Percentiles rank a stretch among this genome's conserved stretches.
Conservation (phyloP, 2,329 filamentous ascomycete species). For the Penicillium hesseltinei region DNA sequence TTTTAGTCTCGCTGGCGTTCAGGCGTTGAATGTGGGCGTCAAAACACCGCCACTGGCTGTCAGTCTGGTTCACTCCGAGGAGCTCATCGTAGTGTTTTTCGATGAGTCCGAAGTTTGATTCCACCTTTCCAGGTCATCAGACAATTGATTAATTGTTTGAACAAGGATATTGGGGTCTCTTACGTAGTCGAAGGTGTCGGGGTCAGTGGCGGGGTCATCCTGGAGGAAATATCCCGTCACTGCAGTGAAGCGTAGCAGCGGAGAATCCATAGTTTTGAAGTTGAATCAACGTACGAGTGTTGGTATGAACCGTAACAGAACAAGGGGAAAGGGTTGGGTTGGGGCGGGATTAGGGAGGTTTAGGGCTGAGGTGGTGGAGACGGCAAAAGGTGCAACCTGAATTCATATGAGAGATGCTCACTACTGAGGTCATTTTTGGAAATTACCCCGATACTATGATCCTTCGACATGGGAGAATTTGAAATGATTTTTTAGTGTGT, state of each 20-base stretch:
- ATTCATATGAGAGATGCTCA: not conserved
- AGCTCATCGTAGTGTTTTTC: slow-evolving; percentile 40
- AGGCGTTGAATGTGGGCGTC: slow-evolving; percentile 47
- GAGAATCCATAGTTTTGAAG: not conserved
- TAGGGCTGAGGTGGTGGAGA: slow-evolving; percentile 9
- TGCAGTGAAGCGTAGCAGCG: slow-evolving; percentile 38
- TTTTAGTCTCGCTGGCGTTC: slow-evolving; percentile 41
- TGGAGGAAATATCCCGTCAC: slow-evolving; percentile 52
- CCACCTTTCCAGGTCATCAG: slow-evolving; percentile 27
- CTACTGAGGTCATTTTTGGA: not conserved
- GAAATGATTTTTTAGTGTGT: not conserved
- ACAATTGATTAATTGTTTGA: not conserved
- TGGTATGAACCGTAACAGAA: not conserved
- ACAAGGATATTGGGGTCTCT: slow-evolving; percentile 3
- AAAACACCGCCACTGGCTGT: slow-evolving; percentile 58
- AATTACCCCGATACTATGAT: not conserved
- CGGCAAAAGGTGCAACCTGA: not conserved
- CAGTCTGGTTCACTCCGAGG: not conserved
- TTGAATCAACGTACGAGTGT: not conserved
- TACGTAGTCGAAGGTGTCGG: slow-evolving; percentile 51
- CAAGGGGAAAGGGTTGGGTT: slow-evolving; percentile 1
- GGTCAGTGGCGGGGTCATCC: slow-evolving; percentile 50
- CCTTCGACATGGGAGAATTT: not conserved
- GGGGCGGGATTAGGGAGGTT: not conserved
- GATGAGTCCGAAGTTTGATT: slow-evolving; percentile 52